Evolutionary conservation across 1,284 basidiomycete species (phyloP).

Genomic region (Sporisorium exsertum): DNA sequence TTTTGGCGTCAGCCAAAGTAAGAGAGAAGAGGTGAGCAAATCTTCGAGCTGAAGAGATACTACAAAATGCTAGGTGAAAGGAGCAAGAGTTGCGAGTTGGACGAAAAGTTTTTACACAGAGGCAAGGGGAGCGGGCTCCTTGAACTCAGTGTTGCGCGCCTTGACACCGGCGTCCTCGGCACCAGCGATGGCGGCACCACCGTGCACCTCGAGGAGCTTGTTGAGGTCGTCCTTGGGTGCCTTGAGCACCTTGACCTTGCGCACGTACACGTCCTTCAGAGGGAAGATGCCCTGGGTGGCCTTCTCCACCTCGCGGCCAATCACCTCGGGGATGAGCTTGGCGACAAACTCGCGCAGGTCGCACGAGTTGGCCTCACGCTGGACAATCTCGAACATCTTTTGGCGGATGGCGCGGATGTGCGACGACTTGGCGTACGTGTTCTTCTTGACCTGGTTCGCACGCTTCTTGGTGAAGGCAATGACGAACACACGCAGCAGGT

Average conservation of each 20-base stretch:
- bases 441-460: constrained; percentile 97
- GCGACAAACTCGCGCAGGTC: constrained; percentile 94
- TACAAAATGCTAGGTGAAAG: constrained; percentile 11
- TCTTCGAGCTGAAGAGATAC: constrained; percentile 12
- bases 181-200: constrained; percentile 73
- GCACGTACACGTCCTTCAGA: constrained; percentile 88
- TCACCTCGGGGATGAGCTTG: constrained; percentile 99
- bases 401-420: constrained; percentile 98
- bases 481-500: constrained; percentile 97
- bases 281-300: constrained; percentile 95
- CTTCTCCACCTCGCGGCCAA: constrained; percentile 99
- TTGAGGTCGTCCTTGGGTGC: constrained; percentile 94
- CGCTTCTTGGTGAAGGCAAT: constrained; percentile 99
- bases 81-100: background rate
- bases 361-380: constrained; percentile 91
- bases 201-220: constrained; percentile 95
- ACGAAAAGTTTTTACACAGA: constrained; percentile 72
- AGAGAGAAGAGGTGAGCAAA: background rate
- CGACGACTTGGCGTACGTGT: constrained; percentile 94
- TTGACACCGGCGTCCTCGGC: constrained; percentile 86
- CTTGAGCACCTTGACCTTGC: constrained; percentile 93
- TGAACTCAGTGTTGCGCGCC: constrained; percentile 84
- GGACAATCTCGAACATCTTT: constrained; percentile 99
- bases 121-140: constrained; percentile 88
- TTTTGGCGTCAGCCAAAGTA: constrained; percentile 14